Evolutionary conservation across 1,284 basidiomycete species (phyloP), one percentile per base, ranked within the genome.

Genomic region (Pisolithus thermaeus): DNA sequence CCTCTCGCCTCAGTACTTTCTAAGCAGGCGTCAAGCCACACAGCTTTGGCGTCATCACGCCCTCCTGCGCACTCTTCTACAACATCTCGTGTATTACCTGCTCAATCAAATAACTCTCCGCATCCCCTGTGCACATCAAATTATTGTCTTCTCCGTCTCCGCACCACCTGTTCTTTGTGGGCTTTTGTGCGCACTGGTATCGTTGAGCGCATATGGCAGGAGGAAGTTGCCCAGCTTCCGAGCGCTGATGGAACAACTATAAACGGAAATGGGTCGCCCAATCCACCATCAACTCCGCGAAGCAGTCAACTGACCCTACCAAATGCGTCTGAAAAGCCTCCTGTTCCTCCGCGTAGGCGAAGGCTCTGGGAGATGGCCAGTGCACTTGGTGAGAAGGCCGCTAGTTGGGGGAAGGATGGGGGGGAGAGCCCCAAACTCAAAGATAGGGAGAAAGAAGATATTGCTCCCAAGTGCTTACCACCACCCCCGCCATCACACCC

Each of bases 91-190:
- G 51, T 58, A 14, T 55, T 56, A 22, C 47, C 56, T 27, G 18
- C 54, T 30, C 65, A 61, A 32, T 41, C 53, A 23, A 62, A 62
- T 38, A 59, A 60, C 28, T 52, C 51, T 4, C 61, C 60, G n/a
- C 90, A 93, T 67, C 85, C 90, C 1, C 72, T 95, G 8, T 91
- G 90, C 62, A 72, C 77, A 22, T 80, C 78, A 44, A 82, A 86
- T 12, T 93, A 90, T 82, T 93, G 90, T 62, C 73, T 93, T 9
- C 65, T 76, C 3, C 79, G 92, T 7, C 72, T 97, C 18, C 80
- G 93, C 11, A 79, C 87, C n/a, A 92, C 92, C 18, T 96, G 93
- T 67, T 88, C 88, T 9, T 74, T 97, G 23, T 97, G 94, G 92
- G 83, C 88, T 20, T 97, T 92, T 64, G 80, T 97, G 38, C 82